Conservation (phyloP, 768 basidiomycete genomes). For the Serendipita vermifera region DNA sequence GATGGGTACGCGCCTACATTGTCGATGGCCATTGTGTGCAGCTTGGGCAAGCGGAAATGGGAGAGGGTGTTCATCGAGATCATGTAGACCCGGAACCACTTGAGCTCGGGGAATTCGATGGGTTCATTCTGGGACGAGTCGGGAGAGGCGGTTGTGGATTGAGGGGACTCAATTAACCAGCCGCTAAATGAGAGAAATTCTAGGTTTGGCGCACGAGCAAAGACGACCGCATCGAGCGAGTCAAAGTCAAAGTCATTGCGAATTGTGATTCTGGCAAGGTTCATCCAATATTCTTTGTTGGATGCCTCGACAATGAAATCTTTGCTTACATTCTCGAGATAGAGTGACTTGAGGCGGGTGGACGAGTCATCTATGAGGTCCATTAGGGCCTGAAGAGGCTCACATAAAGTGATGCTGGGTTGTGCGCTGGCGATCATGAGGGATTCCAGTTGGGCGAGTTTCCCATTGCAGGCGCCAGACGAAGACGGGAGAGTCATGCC, state of each 20-base stretch:
- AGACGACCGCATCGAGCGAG: neutral
- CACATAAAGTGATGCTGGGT: neutral
- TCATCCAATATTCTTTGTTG: neutral
- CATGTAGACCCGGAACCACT: conserved; percentile 1
- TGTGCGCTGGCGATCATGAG: conserved; percentile 3
- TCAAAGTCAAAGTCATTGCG: neutral
- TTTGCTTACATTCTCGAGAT: neutral
- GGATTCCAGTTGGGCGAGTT: neutral
- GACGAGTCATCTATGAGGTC: neutral
- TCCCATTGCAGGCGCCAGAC: neutral
- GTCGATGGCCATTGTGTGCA: conserved; percentile 4
- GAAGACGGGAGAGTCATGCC: neutral
- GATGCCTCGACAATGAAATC: neutral
- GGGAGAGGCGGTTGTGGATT: too few species aligned
- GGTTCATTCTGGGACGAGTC: neutral
- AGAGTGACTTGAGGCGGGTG: neutral
- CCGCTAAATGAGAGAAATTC: conserved; percentile 4
- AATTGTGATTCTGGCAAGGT: neutral
- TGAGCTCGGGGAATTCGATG: neutral
- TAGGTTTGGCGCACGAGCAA: neutral
- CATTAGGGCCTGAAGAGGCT: neutral
- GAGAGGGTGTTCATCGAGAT: conserved; percentile 4
- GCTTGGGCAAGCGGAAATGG: neutral
- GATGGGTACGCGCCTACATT: neutral
- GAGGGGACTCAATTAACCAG: neutral